phyloP scores from a whole-genome alignment of 2,329 filamentous ascomycete genomes.

The Neonectria neomacrospora region DNA sequence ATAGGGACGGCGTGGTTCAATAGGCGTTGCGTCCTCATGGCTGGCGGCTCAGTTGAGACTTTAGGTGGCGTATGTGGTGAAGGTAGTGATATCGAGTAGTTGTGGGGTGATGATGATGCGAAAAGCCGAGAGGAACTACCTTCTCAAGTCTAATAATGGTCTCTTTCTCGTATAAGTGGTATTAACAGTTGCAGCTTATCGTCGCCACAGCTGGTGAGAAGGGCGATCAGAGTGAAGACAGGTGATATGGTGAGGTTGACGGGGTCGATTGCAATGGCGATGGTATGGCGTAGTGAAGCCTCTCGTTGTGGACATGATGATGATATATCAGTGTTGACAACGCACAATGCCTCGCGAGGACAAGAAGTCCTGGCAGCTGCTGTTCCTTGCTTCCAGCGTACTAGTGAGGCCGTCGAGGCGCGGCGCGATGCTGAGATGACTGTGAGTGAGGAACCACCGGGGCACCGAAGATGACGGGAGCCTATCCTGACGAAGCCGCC shows the following conservation, averaged over 20 bases:
- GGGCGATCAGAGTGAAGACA: neutral
- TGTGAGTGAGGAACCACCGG: neutral
- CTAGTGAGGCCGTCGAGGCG: neutral
- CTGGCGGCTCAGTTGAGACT: constrained; percentile 8
- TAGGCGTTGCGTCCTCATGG: constrained; percentile 47
- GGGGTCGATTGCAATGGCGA: constrained; percentile 14
- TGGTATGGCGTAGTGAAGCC: constrained; percentile 18
- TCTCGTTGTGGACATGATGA: constrained; percentile 23
- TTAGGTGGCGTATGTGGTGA: neutral
- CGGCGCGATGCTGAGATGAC: neutral
- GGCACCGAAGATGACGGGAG: constrained; percentile 2
- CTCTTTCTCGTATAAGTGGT: neutral
- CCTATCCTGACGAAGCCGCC: neutral
- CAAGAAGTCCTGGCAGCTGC: neutral
- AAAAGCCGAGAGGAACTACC: neutral
- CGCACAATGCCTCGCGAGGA: neutral
- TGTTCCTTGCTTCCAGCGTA: neutral
- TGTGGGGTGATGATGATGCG: constrained; percentile 3
- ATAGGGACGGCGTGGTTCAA: constrained; percentile 56
- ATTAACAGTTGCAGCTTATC: neutral
- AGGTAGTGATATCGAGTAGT: neutral
- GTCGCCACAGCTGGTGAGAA: constrained; percentile 3
- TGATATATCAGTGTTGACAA: constrained; percentile 13
- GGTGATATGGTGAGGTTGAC: constrained; percentile 17
- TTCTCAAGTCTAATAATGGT: neutral